Evolutionary conservation across 1,139 yeast species (phyloP).

Genomic region (Fermentozyma sake): DNA sequence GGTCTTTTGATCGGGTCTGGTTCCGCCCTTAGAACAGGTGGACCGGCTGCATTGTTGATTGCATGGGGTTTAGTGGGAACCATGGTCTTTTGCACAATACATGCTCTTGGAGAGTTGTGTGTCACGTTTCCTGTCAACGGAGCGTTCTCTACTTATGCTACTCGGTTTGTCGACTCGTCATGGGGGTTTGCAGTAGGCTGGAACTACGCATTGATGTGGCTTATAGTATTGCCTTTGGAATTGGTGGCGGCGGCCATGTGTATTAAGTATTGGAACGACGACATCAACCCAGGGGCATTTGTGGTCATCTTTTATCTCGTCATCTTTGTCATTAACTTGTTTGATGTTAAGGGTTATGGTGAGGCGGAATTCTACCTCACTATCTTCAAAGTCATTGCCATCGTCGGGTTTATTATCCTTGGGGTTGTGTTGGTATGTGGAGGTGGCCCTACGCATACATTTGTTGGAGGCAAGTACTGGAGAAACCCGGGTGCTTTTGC

Average conservation of each 20-base stretch:
- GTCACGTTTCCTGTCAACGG: slow-evolving; percentile 62
- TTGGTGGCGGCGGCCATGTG: slow-evolving; percentile 43
- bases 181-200: slow-evolving; percentile 52
- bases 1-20: slow-evolving; percentile 72
- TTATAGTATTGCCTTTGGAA: slow-evolving; percentile 41
- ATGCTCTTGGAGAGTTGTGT: slow-evolving; percentile 58
- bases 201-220: slow-evolving; percentile 40
- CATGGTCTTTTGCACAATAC: slow-evolving; percentile 49
- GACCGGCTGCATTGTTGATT: slow-evolving; percentile 73
- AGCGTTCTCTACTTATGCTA: slow-evolving; percentile 51
- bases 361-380: slow-evolving; percentile 42
- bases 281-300: slow-evolving; percentile 40
- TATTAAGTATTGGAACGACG: slow-evolving; percentile 35
- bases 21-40: slow-evolving; percentile 61
- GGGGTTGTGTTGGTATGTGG: slow-evolving; percentile 41
- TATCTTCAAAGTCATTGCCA: slow-evolving; percentile 39
- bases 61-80: slow-evolving; percentile 57
- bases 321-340: slow-evolving; percentile 34
- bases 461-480: slow-evolving; percentile 53
- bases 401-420: slow-evolving; percentile 38
- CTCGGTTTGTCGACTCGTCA: slow-evolving; percentile 59
- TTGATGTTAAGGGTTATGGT: slow-evolving; percentile 45
- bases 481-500: slow-evolving; percentile 45
- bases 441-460: slow-evolving; percentile 44
- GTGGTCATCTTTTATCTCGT: slow-evolving; percentile 37